Evolutionary conservation across 1,284 basidiomycete species (phyloP), one percentile per base, ranked within the genome.

Genomic region (Puccinia polysora): DNA sequence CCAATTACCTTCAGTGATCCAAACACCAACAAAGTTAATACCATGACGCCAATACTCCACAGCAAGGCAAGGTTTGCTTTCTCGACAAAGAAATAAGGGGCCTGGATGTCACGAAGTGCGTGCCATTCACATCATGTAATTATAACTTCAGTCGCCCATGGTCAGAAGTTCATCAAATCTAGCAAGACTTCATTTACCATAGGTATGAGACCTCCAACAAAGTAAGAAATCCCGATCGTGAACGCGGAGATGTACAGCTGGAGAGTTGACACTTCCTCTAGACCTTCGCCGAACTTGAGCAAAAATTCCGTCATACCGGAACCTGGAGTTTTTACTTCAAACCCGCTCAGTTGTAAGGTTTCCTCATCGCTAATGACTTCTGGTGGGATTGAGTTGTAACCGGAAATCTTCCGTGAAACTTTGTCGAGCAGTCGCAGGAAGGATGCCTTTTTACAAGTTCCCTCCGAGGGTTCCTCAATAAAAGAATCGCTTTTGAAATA

Each of bases 71-170:
- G 69, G 18, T 79, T 74, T 55, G 82, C 82, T 15, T 78, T 74
- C 10, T 83, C 78, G 77, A 90, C 85, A 82, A 91, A 90, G 82
- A 97, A 93, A 82, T 97, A 97, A 4, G 94, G 94, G 4, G 91
- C 76, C 65, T 67, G 0, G 91, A 92, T 15, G 75, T 69, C 23
- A 75, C 63, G 4, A 36, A 50, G 14, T 10, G 55, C n/a, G 7
- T 15, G 8, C 8, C 38, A 15, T 18, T 38, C 18, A 38, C n/a
- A 25, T 49, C n/a, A n/a, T n/a, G n/a, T n/a, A n/a, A n/a, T n/a
- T n/a, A 20, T 12, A n/a, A 2, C 32, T 20, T 58, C 23, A n/a
- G 18, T 28, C 58, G 30, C 4, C 34, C 62, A n/a, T n/a, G n/a
- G n/a, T n/a, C n/a, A n/a, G n/a, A n/a, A 12, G 28, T 23, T 40